phyloP scores from a whole-genome alignment of 345 rosid species.

The Heritiera littoralis region DNA sequence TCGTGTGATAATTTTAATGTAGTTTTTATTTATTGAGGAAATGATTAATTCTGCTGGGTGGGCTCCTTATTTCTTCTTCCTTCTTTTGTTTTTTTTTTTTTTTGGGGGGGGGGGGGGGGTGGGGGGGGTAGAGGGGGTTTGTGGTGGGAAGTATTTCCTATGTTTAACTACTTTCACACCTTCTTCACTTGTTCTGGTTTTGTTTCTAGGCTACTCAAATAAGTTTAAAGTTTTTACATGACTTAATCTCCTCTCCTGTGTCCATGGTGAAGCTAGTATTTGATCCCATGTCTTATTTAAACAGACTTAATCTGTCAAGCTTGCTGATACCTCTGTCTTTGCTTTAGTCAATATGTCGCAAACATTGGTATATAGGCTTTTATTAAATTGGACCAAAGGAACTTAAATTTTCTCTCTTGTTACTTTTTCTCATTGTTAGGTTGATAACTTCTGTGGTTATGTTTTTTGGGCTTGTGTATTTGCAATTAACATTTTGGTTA shows the following conservation, averaged over 20 bases:
- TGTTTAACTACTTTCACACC: not conserved
- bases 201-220: conserved; percentile 1
- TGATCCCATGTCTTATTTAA: not conserved
- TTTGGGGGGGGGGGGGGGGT: too few species aligned
- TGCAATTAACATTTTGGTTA: conserved; percentile 11
- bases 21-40: not conserved
- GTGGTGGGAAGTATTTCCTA: not conserved
- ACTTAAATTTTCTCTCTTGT: not conserved
- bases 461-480: not conserved
- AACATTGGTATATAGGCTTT: not conserved
- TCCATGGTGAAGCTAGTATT: not conserved
- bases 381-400: not conserved
- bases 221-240: not conserved
- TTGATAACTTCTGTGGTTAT: not conserved
- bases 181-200: conserved; percentile 6
- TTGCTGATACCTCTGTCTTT: not conserved
- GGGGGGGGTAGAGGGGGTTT: not conserved
- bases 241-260: conserved; percentile 1
- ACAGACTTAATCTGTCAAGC: not conserved
- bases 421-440: not conserved
- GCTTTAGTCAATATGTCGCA: not conserved
- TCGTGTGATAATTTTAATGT: not conserved
- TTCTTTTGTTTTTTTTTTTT: not conserved
- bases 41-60: not conserved
- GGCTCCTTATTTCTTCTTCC: not conserved